phyloP scores from a whole-genome alignment of 768 basidiomycete species.

The Psilocybe azurescens region DNA sequence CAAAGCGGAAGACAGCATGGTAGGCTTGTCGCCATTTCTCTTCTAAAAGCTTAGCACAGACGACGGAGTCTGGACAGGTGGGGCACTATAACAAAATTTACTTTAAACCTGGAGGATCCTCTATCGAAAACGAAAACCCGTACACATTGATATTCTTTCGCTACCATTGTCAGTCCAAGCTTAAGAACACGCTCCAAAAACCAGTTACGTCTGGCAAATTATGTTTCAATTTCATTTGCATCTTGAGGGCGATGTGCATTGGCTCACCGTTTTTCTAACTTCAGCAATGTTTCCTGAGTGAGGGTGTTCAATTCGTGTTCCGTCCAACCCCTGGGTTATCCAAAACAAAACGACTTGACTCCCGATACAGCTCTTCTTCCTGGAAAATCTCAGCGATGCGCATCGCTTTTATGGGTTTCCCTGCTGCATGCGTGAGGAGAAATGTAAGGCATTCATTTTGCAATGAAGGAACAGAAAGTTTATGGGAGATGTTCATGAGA shows the following conservation, averaged over 20 bases:
- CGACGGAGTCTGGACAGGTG: conserved; percentile 80
- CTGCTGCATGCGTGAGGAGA: conserved; percentile 91
- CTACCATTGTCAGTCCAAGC: conserved; percentile 81
- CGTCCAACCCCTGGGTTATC: conserved; percentile 91
- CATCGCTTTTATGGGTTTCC: conserved; percentile 91
- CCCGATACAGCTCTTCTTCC: conserved; percentile 89
- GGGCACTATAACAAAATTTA: conserved; percentile 56
- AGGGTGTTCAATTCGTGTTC: conserved; percentile 84
- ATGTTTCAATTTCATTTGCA: not conserved
- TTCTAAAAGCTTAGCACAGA: conserved; percentile 84
- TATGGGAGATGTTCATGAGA: conserved; percentile 89
- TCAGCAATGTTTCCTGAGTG: conserved; percentile 81
- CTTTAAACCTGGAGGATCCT: not conserved
- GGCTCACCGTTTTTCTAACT: conserved; percentile 82
- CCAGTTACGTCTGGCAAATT: conserved; percentile 76
- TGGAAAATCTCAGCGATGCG: conserved; percentile 90
- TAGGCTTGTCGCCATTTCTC: conserved; percentile 96
- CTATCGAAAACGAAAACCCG: conserved; percentile 26
- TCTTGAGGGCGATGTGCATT: not conserved
- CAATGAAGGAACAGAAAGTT: conserved; percentile 82
- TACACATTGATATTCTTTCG: conserved; percentile 97
- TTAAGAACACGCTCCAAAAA: conserved; percentile 95
- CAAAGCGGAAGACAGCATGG: conserved; percentile 85
- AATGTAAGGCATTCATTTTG: conserved; percentile 86
- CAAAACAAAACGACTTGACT: conserved; percentile 89